A percentile compares a stretch with the other conserved stretches of the same genome.
Conservation (phyloP, 352 stramenopile species). For the Elongisporangium prolatum region DNA sequence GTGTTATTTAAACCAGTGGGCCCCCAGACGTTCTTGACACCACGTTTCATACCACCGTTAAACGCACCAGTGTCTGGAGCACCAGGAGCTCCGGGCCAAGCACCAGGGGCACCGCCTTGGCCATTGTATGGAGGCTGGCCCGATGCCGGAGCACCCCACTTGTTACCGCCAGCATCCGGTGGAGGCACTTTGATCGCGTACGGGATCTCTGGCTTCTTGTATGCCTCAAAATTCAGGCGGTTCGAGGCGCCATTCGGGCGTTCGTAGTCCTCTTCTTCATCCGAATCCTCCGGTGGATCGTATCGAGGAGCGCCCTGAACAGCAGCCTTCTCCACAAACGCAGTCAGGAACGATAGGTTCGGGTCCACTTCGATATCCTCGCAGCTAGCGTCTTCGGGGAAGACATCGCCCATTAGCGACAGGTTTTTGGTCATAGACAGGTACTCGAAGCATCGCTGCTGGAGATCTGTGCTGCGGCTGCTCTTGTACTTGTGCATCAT, state of each 20-base stretch:
- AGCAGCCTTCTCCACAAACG: slow-evolving; percentile 91
- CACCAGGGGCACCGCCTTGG: slow-evolving; percentile 4
- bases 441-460: slow-evolving; percentile 99
- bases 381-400: slow-evolving; percentile 97
- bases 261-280: slow-evolving; percentile 92
- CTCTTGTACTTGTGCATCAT: slow-evolving; percentile 97
- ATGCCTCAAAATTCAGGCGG: slow-evolving; percentile 84
- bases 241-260: slow-evolving; percentile 51
- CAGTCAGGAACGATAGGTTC: slow-evolving; percentile 94
- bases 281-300: slow-evolving; percentile 92
- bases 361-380: slow-evolving; percentile 95
- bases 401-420: slow-evolving; percentile 86
- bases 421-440: slow-evolving; percentile 92
- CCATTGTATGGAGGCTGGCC: slow-evolving; percentile 2
- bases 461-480: slow-evolving; percentile 94
- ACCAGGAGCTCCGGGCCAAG: slow-evolving; percentile 23
- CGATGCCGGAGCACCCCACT: slow-evolving; percentile 42
- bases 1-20: slow-evolving; percentile 67
- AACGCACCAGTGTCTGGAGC: slow-evolving; percentile 32
- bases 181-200: slow-evolving; percentile 74
- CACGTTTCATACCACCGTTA: slow-evolving; percentile 39
- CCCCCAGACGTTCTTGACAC: slow-evolving; percentile 84
- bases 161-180: slow-evolving; percentile 55
- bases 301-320: slow-evolving; percentile 93
- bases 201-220: slow-evolving; percentile 88